Conservation (phyloP, 306 rosid genomes). For the Rosa multiflora region DNA sequence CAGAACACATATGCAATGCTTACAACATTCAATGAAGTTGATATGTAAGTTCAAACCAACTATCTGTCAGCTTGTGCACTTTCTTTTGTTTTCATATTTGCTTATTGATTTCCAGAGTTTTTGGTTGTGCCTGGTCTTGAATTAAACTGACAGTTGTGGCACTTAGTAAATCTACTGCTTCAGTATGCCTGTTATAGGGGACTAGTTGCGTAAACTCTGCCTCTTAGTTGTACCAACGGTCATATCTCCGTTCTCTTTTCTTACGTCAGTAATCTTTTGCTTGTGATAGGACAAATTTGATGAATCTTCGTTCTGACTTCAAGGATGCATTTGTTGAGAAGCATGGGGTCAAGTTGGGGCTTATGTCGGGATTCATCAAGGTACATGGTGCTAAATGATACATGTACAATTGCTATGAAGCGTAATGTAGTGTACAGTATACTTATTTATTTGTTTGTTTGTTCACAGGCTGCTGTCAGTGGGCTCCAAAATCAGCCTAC, state of each 20-base stretch:
- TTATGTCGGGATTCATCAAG: conserved; percentile 82
- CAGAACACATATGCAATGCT: conserved; percentile 87
- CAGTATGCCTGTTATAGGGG: background rate
- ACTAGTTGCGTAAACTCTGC: conserved; percentile 7
- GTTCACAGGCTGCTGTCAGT: conserved; percentile 73
- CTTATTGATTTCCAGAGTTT: background rate
- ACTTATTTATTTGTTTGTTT: conserved; percentile 18
- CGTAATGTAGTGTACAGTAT: background rate
- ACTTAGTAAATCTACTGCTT: background rate
- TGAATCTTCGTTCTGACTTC: conserved; percentile 88
- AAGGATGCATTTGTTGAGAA: conserved; percentile 86
- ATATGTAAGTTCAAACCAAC: conserved; percentile 52
- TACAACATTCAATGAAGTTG: conserved; percentile 87
- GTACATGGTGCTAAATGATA: conserved; percentile 33
- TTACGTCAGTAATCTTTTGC: conserved; percentile 35
- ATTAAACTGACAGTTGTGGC: conserved; percentile 17
- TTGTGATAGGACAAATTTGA: conserved; percentile 72
- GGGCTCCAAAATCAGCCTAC: conserved; percentile 79
- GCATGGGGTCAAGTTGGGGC: conserved; percentile 83
- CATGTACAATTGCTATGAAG: conserved; percentile 10
- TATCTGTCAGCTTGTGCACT: conserved; percentile 8
- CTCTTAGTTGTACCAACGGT: background rate
- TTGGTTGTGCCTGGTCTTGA: conserved; percentile 6
- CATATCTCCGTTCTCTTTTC: conserved; percentile 14
- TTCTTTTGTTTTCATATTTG: background rate